These are phyloP conservation scores for Thinopyrum elongatum DNA, from an alignment of 176 grass and related monocot species.

Conservation along the genomic window DNA sequence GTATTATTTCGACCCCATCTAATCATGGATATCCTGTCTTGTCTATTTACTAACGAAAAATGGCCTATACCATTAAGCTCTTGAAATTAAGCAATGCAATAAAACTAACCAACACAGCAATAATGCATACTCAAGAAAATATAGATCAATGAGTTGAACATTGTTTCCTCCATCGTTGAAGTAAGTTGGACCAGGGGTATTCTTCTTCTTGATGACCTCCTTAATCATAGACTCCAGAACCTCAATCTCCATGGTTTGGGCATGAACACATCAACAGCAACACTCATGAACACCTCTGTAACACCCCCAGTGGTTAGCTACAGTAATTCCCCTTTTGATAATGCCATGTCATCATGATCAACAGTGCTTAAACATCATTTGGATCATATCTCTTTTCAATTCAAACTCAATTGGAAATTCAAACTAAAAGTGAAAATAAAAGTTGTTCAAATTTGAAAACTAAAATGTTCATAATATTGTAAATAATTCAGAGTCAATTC, in stretches of 20 bases:
- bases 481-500: too few relatives aligned
- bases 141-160: not conserved
- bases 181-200: not conserved
- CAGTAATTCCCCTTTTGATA: too few relatives aligned
- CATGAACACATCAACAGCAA: slow-evolving; percentile 10
- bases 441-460: too few relatives aligned
- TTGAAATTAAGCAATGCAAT: not conserved
- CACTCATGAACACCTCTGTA: slow-evolving; percentile 11
- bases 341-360: too few relatives aligned
- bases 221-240: not conserved
- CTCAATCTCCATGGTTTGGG: not conserved
- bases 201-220: slow-evolving; percentile 23
- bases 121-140: not conserved
- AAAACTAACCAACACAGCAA: not conserved
- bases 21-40: not conserved
- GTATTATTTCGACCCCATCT: not conserved
- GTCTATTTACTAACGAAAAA: not conserved
- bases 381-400: too few relatives aligned
- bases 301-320: too few relatives aligned
- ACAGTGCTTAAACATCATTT: too few relatives aligned
- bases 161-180: not conserved
- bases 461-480: too few relatives aligned
- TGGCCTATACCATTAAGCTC: not conserved
- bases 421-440: too few relatives aligned
- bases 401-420: too few relatives aligned